phyloP scores from a whole-genome alignment of 495 filamentous ascomycete genomes.

The Aspergillus affinis region DNA sequence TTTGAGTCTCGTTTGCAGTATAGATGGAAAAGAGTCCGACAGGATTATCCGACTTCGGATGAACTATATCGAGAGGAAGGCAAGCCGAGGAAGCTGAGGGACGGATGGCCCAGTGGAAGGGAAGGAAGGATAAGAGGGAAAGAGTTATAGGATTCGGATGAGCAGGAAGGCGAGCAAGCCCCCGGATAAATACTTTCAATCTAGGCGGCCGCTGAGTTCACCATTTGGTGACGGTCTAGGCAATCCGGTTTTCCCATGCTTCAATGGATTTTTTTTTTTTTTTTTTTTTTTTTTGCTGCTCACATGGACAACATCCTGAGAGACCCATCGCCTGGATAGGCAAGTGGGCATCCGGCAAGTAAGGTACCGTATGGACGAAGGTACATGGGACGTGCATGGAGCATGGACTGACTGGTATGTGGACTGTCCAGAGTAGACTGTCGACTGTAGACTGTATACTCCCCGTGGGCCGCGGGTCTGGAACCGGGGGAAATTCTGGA shows the following conservation, averaged over 20 bases:
- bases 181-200: conserved; percentile 11
- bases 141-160: neutral
- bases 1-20: neutral
- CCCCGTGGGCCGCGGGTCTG: conserved; percentile 20
- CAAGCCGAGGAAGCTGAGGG: neutral
- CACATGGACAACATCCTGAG: conserved; percentile 31
- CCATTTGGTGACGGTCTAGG: conserved; percentile 17
- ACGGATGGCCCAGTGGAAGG: neutral
- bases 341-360: neutral
- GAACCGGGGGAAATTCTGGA: conserved; percentile 10
- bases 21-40: neutral
- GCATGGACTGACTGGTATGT: too few relatives aligned
- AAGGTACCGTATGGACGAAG: neutral
- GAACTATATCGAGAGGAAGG: neutral
- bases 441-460: too few relatives aligned
- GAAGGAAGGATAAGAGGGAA: neutral
- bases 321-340: conserved; percentile 12
- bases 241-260: conserved; percentile 8
- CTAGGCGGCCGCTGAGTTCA: conserved; percentile 3
- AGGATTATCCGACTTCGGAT: neutral
- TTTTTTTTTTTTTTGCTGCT: conserved; percentile 35
- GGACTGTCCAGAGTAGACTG: too few relatives aligned
- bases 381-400: neutral
- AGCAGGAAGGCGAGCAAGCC: conserved; percentile 3
- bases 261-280: conserved; percentile 24